These are phyloP conservation scores for Nicotiana benthamiana DNA, from an alignment of 257 asterid genomes.

Conservation along the genomic window DNA sequence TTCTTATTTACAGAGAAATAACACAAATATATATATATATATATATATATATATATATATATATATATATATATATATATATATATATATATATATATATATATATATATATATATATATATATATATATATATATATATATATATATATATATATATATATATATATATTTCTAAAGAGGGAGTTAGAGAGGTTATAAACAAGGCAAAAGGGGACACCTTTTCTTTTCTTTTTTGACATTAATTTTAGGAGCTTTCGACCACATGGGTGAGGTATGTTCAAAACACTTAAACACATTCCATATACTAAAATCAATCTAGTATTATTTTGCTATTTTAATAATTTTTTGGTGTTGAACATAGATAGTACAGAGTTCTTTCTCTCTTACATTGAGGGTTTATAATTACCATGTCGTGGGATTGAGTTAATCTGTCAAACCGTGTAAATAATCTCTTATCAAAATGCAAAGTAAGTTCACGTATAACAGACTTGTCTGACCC, in stretches of 20 bases:
- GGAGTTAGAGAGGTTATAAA: background rate
- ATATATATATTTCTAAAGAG: background rate
- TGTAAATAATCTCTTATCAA: too few relatives aligned
- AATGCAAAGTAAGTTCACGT: too few relatives aligned
- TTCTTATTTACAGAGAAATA: background rate
- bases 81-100: too few relatives aligned
- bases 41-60: too few relatives aligned
- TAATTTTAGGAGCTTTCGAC: background rate
- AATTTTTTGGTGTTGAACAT: background rate
- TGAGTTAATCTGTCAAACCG: too few relatives aligned
- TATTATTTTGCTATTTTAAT: background rate
- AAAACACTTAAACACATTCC: background rate
- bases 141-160: too few relatives aligned
- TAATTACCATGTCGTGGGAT: too few relatives aligned
- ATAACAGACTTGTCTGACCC: too few relatives aligned
- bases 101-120: too few relatives aligned
- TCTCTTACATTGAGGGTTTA: too few relatives aligned
- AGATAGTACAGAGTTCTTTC: background rate
- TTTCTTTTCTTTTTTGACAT: background rate
- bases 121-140: too few relatives aligned
- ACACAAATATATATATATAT: background rate
- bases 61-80: too few relatives aligned
- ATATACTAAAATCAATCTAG: background rate
- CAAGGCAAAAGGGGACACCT: background rate
- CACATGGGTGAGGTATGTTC: conserved; percentile 15